Evolutionary conservation across 371 early-diverging fungal genomes (phyloP).

Genomic region (Syncephalastrum monosporum): DNA sequence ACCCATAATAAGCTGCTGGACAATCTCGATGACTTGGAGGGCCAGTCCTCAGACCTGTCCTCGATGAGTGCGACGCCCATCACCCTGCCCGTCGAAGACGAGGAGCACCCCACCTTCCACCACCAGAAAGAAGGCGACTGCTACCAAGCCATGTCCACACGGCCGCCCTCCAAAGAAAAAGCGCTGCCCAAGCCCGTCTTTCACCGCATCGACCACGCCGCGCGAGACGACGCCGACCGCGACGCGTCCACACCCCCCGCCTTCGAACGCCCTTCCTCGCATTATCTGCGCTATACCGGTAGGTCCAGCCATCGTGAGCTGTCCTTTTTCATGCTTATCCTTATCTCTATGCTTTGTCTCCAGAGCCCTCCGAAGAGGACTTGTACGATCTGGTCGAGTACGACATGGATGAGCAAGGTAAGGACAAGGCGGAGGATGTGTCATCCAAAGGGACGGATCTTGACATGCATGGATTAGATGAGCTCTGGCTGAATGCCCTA

Average conservation of each 20-base stretch:
- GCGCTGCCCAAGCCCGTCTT: slow-evolving; percentile 46
- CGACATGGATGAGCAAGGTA: slow-evolving; percentile 97
- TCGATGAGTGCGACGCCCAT: background rate
- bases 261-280: slow-evolving; percentile 51
- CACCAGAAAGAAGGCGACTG: slow-evolving; percentile 27
- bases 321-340: background rate
- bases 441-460: background rate
- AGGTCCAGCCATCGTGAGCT: slow-evolving; percentile 3
- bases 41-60: slow-evolving; percentile 5
- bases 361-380: slow-evolving; percentile 84
- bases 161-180: slow-evolving; percentile 18
- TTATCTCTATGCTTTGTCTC: no score
- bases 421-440: background rate
- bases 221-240: slow-evolving; percentile 15
- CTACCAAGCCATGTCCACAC: slow-evolving; percentile 29
- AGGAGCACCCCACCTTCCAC: background rate
- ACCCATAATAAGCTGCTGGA: background rate
- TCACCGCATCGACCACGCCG: slow-evolving; percentile 8
- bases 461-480: slow-evolving; percentile 39
- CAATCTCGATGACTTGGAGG: slow-evolving; percentile 5
- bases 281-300: slow-evolving; percentile 62
- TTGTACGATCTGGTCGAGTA: slow-evolving; percentile 85
- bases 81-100: slow-evolving; percentile 4
- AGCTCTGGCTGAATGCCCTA: slow-evolving; percentile 71
- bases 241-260: slow-evolving; percentile 7